Conservation (phyloP, 1,139 yeast species). For the Protomyces arabidopsidicola region DNA sequence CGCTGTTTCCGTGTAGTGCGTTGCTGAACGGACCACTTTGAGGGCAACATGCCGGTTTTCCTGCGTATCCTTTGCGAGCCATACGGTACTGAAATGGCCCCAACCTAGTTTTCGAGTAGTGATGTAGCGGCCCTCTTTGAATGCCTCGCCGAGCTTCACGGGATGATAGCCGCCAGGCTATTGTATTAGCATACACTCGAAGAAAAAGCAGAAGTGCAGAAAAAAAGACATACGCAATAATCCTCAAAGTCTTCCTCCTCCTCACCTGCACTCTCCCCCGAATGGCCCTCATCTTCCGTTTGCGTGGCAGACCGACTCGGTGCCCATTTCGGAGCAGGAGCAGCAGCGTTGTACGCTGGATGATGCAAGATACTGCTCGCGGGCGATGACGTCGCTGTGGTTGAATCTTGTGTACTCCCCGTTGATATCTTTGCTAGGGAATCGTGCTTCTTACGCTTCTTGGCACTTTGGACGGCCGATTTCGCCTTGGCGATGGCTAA, state of each 20-base stretch:
- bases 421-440: not conserved
- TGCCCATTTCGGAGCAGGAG: not conserved
- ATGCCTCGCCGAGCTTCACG: conserved; percentile 65
- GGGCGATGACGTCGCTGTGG: not conserved
- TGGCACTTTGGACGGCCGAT: conserved; percentile 21
- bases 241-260: conserved; percentile 25
- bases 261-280: conserved; percentile 14
- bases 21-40: conserved; percentile 69
- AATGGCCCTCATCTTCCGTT: not conserved
- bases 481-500: conserved; percentile 22
- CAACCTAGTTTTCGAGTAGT: conserved; percentile 78
- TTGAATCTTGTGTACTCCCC: not conserved
- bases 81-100: conserved; percentile 89
- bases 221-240: conserved; percentile 1
- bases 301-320: conserved; percentile 15
- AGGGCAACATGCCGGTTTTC: conserved; percentile 65
- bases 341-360: not conserved
- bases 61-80: conserved; percentile 67
- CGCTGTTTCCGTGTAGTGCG: conserved; percentile 76
- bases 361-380: not conserved
- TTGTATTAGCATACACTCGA: conserved; percentile 51
- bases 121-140: conserved; percentile 56
- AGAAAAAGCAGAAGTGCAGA: not conserved
- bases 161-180: conserved; percentile 85
- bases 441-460: conserved; percentile 24